Base-by-base conservation (phyloP, 345 rosid genomes). In the Isatis tinctoria region DNA sequence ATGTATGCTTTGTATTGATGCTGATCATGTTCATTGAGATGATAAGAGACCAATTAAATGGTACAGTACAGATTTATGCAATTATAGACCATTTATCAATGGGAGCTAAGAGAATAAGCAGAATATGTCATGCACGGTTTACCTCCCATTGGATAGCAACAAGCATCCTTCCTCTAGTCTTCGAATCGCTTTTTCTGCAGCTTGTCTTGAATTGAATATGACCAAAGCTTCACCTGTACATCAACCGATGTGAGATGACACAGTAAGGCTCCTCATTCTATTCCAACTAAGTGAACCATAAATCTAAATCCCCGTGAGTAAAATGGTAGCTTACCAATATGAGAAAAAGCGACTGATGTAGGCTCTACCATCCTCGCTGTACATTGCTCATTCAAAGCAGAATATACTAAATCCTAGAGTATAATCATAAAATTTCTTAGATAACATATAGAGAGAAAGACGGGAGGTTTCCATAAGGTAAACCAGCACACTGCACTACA, bases 111-210 rank as follows among this genome's bases (percentile, higher is more conserved):
- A 64, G 52, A 49, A 44, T 68, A 52, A 26, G 14, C 0, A 20
- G 22, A 40, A 43, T 40, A 39, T 53, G 16, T 8, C 33, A 63
- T 30, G 61, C 6, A 26, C 39, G 35, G 12, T 78, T 68, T 64
- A 95, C 98, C 96, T 92, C 77, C 89, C 87, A 82, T 85, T 86
- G 60, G 94, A 79, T 67, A 90, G 87, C 81, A 90, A 33, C 61
- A 95, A 81, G 80, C 97, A 95, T 59, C 82, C 82, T 52, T 84
- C 74, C 14, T 84, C 78, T 74, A 92, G 78, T 76, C 83, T 82
- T 37, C 12, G n/a, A 58, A 87, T 54, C 28, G 77, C 87, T 57
- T 24, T 81, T 83, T 82, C 81, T 40, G 99, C 90, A 10, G 75
- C 83, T 76, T 88, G 89, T 84, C 71, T 87, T 43, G 85, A 80